A percentile compares a stretch with the other conserved stretches of the same genome.
Evolutionary conservation across 495 filamentous ascomycete genomes (phyloP).

Genomic region (Penicillium manginii): DNA sequence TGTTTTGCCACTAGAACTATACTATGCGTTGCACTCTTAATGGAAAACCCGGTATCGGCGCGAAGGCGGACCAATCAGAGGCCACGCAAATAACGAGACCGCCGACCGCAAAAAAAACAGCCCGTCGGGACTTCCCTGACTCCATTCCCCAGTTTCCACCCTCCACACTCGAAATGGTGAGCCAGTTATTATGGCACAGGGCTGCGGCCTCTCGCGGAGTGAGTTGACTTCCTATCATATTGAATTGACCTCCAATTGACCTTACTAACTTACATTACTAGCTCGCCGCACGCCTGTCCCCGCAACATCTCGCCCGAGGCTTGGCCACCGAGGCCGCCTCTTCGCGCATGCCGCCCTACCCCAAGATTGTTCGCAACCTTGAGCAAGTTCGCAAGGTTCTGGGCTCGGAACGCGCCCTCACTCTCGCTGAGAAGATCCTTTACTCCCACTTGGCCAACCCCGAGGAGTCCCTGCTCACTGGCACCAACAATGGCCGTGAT

Average conservation of each 20-base stretch:
- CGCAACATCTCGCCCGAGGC: constrained; percentile 34
- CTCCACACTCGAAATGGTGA: constrained; percentile 37
- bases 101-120: constrained; percentile 21
- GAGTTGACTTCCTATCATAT: constrained; percentile 11
- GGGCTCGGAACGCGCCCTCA: constrained; percentile 61
- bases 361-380: constrained; percentile 38
- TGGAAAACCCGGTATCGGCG: constrained; percentile 32
- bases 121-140: constrained; percentile 22
- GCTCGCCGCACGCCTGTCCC: constrained; percentile 33
- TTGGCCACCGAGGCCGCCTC: constrained; percentile 37
- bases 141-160: constrained; percentile 26
- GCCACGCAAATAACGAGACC: constrained; percentile 26
- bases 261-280: constrained; percentile 14
- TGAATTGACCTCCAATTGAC: constrained; percentile 9
- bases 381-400: constrained; percentile 36
- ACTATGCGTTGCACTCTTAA: background rate
- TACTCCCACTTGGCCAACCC: constrained; percentile 88
- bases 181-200: constrained; percentile 40
- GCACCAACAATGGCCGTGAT: constrained; percentile 64
- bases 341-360: constrained; percentile 36
- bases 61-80: constrained; percentile 23
- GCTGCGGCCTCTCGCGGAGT: constrained; percentile 38
- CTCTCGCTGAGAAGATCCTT: constrained; percentile 94
- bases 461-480: constrained; percentile 59
- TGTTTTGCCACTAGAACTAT: background rate